phyloP scores from a whole-genome alignment of 345 rosid species.

The Isatis tinctoria region DNA sequence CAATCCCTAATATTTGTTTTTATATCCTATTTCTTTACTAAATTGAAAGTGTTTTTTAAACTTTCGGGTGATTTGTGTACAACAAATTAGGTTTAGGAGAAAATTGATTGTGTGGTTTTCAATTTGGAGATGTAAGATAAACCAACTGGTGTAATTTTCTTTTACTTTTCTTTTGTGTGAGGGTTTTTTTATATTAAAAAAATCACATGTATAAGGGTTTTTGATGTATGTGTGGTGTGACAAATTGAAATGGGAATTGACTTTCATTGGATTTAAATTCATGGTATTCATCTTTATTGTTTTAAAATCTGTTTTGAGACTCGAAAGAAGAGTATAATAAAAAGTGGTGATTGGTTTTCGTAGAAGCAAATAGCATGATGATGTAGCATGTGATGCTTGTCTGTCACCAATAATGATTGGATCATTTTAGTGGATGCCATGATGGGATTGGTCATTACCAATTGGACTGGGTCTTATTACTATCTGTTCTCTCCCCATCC shows the following conservation, averaged over 20 bases:
- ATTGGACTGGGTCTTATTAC: neutral
- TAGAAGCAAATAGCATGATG: slow-evolving; percentile 30
- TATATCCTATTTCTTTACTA: neutral
- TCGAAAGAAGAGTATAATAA: slow-evolving; percentile 6
- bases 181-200: neutral
- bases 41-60: slow-evolving; percentile 20
- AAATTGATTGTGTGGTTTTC: neutral
- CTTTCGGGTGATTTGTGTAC: slow-evolving; percentile 26
- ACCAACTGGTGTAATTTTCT: neutral
- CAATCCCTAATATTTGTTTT: neutral
- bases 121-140: slow-evolving; percentile 17
- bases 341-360: slow-evolving; percentile 20
- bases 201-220: slow-evolving; percentile 31
- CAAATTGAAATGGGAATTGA: slow-evolving; percentile 7
- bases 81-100: slow-evolving; percentile 11
- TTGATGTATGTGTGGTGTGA: slow-evolving; percentile 34
- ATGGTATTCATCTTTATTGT: neutral
- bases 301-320: neutral
- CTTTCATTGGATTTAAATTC: neutral
- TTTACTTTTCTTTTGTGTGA: neutral
- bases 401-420: slow-evolving; percentile 32
- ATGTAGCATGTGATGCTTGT: slow-evolving; percentile 32
- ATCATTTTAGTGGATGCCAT: slow-evolving; percentile 30
- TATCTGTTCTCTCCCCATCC: slow-evolving; percentile 13
- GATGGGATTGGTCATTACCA: slow-evolving; percentile 11